Evolutionary conservation across 495 filamentous ascomycete genomes (phyloP).

Genomic region (Aspergillus biplanus): DNA sequence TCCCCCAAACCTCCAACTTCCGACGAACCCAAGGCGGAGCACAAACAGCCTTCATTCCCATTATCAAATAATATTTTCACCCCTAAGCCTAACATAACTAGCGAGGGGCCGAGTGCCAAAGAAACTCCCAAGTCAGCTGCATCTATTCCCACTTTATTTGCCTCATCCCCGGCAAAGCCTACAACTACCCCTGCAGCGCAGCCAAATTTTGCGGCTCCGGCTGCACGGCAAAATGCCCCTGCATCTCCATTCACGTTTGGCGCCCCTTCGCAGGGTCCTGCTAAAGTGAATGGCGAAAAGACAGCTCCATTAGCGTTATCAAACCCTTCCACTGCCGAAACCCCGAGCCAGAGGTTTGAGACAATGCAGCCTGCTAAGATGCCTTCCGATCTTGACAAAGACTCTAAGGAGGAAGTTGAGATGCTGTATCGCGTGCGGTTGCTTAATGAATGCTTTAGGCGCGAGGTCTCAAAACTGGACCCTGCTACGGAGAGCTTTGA

Average conservation of each 20-base stretch:
- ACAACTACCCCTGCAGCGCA: constrained; percentile 19
- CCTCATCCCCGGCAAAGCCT: constrained; percentile 4
- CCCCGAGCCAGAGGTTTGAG: constrained; percentile 16
- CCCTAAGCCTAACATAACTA: constrained; percentile 21
- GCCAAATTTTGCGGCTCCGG: constrained; percentile 21
- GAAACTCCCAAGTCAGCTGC: constrained; percentile 15
- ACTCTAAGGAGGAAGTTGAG: constrained; percentile 27
- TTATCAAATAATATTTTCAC: constrained; percentile 27
- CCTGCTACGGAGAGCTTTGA: constrained; percentile 38
- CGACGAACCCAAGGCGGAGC: constrained; percentile 16
- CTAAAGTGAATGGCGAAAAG: constrained; percentile 20
- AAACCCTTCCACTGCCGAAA: constrained; percentile 1
- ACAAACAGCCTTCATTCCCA: constrained; percentile 22
- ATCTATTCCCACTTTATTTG: constrained; percentile 10
- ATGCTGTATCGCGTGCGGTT: constrained; percentile 31
- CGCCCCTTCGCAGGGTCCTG: constrained; percentile 13
- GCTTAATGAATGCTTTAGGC: constrained; percentile 40
- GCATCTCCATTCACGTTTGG: constrained; percentile 5
- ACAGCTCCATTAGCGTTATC: background rate
- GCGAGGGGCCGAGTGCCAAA: constrained; percentile 21
- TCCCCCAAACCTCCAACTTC: constrained; percentile 25
- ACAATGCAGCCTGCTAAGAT: constrained; percentile 25
- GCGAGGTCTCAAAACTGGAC: constrained; percentile 32
- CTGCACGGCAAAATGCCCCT: constrained; percentile 8
- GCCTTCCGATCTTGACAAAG: constrained; percentile 21